Evolutionary conservation across 2,329 filamentous ascomycete genomes (phyloP).

Genomic region (Cercospora nicotianae): DNA sequence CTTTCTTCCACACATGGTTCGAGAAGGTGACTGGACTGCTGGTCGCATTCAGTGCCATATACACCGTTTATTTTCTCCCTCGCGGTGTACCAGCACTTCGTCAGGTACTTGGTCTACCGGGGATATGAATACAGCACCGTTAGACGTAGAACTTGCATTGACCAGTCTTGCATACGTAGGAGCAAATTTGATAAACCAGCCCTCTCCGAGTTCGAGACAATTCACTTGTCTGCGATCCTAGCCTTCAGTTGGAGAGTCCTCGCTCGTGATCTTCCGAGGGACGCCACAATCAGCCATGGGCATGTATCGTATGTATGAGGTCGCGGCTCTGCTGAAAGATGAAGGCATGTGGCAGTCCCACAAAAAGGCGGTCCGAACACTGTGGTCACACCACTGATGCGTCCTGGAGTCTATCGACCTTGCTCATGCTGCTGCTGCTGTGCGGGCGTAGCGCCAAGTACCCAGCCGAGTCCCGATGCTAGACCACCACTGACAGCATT

Average conservation of each 20-base stretch:
- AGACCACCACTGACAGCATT: constrained; percentile 64
- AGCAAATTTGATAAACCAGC: background rate
- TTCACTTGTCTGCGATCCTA: background rate
- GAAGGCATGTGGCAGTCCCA: background rate
- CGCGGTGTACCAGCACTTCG: constrained; percentile 46
- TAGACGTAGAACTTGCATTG: background rate
- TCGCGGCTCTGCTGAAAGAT: background rate
- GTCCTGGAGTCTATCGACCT: background rate
- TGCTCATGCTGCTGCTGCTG: constrained; percentile 16
- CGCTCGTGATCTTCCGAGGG: background rate
- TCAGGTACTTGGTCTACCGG: constrained; percentile 50
- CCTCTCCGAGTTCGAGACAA: background rate
- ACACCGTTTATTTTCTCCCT: constrained; percentile 51
- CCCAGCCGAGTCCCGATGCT: constrained; percentile 64
- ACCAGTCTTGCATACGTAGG: background rate
- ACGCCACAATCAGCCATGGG: background rate
- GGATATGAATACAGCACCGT: constrained; percentile 31
- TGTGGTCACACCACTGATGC: background rate
- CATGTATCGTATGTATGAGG: background rate
- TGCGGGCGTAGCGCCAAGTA: constrained; percentile 53
- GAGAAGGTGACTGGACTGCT: constrained; percentile 69
- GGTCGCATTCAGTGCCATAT: constrained; percentile 50
- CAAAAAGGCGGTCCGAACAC: background rate
- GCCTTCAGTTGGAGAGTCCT: background rate
- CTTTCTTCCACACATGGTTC: constrained; percentile 98